Percentiles rank a stretch among this genome's conserved stretches.
Evolutionary conservation across 1,284 basidiomycete species (phyloP).

Genomic region (Xerocomus nothofagi): DNA sequence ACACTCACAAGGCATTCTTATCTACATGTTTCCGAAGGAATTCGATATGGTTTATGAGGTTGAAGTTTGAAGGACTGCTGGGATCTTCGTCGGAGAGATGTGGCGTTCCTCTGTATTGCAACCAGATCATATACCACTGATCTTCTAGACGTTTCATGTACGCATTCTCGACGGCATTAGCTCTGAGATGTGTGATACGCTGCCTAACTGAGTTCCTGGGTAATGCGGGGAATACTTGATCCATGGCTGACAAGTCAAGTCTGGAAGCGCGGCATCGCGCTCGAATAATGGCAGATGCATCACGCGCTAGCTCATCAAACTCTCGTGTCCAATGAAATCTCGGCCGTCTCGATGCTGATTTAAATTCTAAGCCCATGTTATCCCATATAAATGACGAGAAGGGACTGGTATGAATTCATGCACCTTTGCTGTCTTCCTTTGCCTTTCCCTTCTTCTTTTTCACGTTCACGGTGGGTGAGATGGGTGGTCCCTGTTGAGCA

Average conservation of each 20-base stretch:
- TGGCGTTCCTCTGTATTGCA: conserved; percentile 64
- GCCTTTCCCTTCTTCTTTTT: conserved; percentile 42
- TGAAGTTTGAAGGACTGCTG: conserved; percentile 69
- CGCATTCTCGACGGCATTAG: conserved; percentile 64
- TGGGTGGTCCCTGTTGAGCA: conserved; percentile 53
- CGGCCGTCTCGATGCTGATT: conserved; percentile 45
- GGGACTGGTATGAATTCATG: conserved; percentile 9
- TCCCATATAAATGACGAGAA: not conserved
- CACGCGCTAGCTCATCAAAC: conserved; percentile 84
- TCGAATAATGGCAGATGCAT: conserved; percentile 79
- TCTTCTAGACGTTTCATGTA: conserved; percentile 82
- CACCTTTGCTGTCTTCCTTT: conserved; percentile 37
- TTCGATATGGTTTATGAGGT: conserved; percentile 72
- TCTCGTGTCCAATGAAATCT: conserved; percentile 84
- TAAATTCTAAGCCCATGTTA: not conserved
- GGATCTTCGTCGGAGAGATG: conserved; percentile 73
- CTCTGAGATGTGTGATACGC: conserved; percentile 59
- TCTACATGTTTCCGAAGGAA: conserved; percentile 81
- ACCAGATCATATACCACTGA: conserved; percentile 78
- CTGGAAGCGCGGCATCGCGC: conserved; percentile 68
- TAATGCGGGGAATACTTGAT: conserved; percentile 76
- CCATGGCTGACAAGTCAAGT: conserved; percentile 69
- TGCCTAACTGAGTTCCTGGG: conserved; percentile 67
- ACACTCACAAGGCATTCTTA: conserved; percentile 78
- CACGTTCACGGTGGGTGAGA: conserved; percentile 21